phyloP scores from a whole-genome alignment of 805 yeast genomes.

The Teunomyces pallodes region DNA sequence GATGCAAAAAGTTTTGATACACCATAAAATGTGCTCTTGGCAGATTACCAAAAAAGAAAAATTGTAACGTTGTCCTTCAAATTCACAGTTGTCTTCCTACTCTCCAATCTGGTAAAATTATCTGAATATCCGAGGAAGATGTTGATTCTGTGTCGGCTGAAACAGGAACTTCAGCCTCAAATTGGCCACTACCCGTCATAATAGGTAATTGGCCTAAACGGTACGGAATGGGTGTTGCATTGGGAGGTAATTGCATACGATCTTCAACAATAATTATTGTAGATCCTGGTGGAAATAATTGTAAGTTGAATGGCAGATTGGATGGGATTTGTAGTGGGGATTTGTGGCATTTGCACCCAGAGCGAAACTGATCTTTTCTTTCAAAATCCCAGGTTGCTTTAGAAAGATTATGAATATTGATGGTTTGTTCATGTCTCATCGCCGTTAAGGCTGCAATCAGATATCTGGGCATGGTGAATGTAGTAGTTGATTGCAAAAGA shows the following conservation, averaged over 20 bases:
- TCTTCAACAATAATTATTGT: conserved; percentile 21
- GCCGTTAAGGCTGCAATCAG: neutral
- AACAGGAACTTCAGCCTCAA: neutral
- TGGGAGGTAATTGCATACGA: conserved; percentile 26
- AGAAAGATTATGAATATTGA: neutral
- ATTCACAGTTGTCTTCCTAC: neutral
- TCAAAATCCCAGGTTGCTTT: too few species aligned
- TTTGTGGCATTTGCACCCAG: conserved; percentile 3
- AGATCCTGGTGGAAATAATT: conserved; percentile 11
- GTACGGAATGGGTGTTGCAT: conserved; percentile 25
- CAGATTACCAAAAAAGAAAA: neutral
- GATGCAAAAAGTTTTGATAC: neutral
- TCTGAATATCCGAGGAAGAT: neutral
- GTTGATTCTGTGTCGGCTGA: neutral
- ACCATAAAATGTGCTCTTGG: neutral
- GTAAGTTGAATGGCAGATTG: conserved; percentile 3
- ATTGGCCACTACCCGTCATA: neutral
- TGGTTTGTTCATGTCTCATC: neutral
- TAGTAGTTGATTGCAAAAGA: neutral
- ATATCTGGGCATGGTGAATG: neutral
- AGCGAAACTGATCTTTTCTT: neutral
- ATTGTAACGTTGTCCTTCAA: neutral
- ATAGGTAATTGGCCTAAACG: neutral
- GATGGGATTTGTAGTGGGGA: neutral
- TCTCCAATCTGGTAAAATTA: neutral